Conservation (phyloP, 2,329 filamentous ascomycete species). For the Ophiostoma sp. region DNA sequence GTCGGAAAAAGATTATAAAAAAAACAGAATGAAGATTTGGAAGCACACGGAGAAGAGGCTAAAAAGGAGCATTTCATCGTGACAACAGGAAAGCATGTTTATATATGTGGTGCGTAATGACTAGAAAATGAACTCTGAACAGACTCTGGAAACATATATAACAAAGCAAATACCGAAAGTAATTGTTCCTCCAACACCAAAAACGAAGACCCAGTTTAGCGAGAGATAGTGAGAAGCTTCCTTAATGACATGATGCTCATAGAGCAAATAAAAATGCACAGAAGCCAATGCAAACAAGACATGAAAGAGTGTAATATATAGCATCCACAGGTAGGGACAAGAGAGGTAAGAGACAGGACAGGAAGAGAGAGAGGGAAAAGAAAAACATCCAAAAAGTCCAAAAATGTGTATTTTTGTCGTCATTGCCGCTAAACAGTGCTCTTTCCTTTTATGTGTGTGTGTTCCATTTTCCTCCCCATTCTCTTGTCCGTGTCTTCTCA, state of each 20-base stretch:
- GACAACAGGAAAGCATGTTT: neutral
- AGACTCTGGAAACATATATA: neutral
- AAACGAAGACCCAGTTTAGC: neutral
- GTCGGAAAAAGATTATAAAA: too few relatives aligned
- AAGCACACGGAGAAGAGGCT: too few relatives aligned
- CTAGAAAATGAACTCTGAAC: neutral
- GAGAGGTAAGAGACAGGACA: neutral
- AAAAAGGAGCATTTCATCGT: neutral
- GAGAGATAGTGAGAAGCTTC: neutral
- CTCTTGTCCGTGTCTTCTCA: neutral
- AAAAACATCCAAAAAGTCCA: neutral
- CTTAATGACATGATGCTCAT: neutral
- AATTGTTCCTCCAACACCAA: conserved; percentile 12
- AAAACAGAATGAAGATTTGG: too few relatives aligned
- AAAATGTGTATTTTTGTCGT: neutral
- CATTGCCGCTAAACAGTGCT: neutral
- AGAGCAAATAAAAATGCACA: neutral
- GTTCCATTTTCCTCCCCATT: neutral
- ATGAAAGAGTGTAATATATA: neutral
- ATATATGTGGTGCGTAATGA: neutral
- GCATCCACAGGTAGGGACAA: neutral
- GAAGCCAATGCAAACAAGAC: neutral
- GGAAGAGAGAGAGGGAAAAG: neutral
- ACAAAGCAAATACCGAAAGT: neutral
- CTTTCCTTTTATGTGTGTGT: neutral